phyloP scores from a whole-genome alignment of 1,284 basidiomycete species.

The Puccinia polysora region DNA sequence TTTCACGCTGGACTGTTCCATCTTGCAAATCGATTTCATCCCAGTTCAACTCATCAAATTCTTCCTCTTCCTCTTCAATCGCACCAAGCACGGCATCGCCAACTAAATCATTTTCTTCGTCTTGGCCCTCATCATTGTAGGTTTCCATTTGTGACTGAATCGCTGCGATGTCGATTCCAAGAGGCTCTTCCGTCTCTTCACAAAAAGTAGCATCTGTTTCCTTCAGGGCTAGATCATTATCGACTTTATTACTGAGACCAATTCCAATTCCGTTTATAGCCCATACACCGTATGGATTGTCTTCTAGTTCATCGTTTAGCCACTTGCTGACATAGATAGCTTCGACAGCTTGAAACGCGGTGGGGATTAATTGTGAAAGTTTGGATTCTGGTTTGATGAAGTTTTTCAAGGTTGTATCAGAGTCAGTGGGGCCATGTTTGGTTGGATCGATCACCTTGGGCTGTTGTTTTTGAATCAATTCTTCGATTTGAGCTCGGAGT shows the following conservation, averaged over 20 bases:
- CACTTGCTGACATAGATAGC: constrained; percentile 44
- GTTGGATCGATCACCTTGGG: constrained; percentile 12
- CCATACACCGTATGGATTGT: constrained; percentile 54
- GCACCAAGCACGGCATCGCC: constrained; percentile 45
- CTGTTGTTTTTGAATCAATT: constrained; percentile 44
- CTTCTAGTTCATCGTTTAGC: constrained; percentile 45
- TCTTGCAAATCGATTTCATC: constrained; percentile 44
- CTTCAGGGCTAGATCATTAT: not conserved
- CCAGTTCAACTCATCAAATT: constrained; percentile 48
- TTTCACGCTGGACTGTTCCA: constrained; percentile 44
- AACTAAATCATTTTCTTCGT: constrained; percentile 52
- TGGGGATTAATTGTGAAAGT: constrained; percentile 31
- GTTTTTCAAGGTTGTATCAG: constrained; percentile 7
- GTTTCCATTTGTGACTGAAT: constrained; percentile 45
- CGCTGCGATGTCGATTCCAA: constrained; percentile 45
- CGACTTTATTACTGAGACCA: not conserved
- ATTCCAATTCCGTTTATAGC: constrained; percentile 47
- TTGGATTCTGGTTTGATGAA: constrained; percentile 34
- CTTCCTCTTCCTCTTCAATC: constrained; percentile 49
- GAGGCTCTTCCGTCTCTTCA: constrained; percentile 29
- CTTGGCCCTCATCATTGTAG: constrained; percentile 51
- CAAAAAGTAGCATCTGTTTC: not conserved
- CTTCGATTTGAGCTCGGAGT: constrained; percentile 44
- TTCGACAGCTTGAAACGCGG: constrained; percentile 41
- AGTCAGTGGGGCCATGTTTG: not conserved